Evolutionary conservation across 2,329 filamentous ascomycete genomes (phyloP).

Genomic region (Fusarium sp.): DNA sequence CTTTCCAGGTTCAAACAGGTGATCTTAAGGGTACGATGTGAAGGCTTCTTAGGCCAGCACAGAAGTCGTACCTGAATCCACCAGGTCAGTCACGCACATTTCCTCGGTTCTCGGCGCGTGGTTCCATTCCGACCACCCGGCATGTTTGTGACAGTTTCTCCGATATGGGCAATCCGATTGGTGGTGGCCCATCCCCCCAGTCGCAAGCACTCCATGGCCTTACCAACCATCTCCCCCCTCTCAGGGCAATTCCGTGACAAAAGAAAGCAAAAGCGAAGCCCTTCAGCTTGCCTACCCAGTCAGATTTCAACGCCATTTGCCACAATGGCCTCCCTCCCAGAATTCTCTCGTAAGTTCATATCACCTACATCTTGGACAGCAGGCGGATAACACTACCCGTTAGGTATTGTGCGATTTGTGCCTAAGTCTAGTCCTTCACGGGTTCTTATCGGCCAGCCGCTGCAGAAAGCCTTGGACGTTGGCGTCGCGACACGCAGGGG

Average conservation of each 20-base stretch:
- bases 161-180: constrained; percentile 1
- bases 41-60: background rate
- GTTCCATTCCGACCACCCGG: background rate
- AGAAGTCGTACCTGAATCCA: background rate
- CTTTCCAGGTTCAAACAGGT: background rate
- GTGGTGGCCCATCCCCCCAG: constrained; percentile 25
- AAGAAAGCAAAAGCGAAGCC: background rate
- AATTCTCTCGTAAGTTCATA: background rate
- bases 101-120: constrained; percentile 12
- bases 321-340: background rate
- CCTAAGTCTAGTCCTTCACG: constrained; percentile 62
- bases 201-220: background rate
- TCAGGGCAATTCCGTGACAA: too few relatives aligned
- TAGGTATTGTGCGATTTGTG: constrained; percentile 70
- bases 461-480: constrained; percentile 65
- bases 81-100: background rate
- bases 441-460: constrained; percentile 67
- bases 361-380: background rate
- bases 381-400: constrained; percentile 31
- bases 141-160: background rate
- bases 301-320: background rate
- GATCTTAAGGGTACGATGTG: background rate
- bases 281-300: background rate
- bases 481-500: constrained; percentile 68
- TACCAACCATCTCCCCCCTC: background rate